phyloP scores from a whole-genome alignment of 2,329 filamentous ascomycete genomes.

The Botrytis cinerea region DNA sequence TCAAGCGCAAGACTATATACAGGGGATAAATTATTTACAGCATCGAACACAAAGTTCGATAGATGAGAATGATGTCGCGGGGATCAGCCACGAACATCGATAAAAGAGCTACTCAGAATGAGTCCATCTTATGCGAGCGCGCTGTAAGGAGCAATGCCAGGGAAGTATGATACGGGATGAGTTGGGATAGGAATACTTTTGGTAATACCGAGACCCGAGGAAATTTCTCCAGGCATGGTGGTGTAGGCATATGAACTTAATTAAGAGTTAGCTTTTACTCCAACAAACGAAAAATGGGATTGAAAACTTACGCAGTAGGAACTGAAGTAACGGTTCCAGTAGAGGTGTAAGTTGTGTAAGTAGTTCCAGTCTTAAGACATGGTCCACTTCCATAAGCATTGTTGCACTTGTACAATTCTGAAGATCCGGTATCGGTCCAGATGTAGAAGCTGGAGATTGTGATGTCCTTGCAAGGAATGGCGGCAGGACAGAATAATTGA shows the following conservation, averaged over 20 bases:
- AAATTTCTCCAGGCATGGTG: constrained; percentile 34
- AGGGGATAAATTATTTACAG: background rate
- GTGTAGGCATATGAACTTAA: constrained; percentile 28
- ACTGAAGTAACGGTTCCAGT: constrained; percentile 25
- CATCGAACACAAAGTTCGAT: background rate
- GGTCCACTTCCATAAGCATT: constrained; percentile 52
- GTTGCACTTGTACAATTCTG: constrained; percentile 49
- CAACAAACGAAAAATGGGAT: too few relatives aligned
- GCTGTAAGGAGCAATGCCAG: constrained; percentile 28
- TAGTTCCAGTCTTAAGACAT: constrained; percentile 44
- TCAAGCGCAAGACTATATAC: background rate
- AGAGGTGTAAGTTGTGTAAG: constrained; percentile 27
- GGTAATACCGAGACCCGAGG: constrained; percentile 29
- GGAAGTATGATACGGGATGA: constrained; percentile 29
- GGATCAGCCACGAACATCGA: background rate
- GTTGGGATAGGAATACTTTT: constrained; percentile 33
- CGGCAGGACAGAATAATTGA: constrained; percentile 53
- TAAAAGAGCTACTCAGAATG: background rate
- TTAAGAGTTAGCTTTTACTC: constrained; percentile 5
- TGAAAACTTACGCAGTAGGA: constrained; percentile 24
- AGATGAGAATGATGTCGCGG: background rate
- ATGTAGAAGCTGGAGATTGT: constrained; percentile 54
- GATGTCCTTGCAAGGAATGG: constrained; percentile 54
- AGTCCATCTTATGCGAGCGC: constrained; percentile 20
- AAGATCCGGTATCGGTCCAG: constrained; percentile 51